Conservation (phyloP, 768 basidiomycete genomes). For the Lactifluus subvellereus region DNA sequence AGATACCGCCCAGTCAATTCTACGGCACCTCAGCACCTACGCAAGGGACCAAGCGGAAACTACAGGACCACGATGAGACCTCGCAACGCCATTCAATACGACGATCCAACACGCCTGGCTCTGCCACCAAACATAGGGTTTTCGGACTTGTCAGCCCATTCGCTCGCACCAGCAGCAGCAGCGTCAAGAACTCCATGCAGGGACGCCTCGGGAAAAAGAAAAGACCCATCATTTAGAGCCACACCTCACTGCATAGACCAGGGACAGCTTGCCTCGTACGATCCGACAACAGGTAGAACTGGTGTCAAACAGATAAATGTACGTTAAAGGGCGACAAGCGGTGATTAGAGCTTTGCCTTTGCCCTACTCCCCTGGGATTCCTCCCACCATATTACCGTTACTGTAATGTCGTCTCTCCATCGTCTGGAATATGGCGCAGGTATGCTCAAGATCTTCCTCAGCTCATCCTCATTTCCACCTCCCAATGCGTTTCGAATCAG, state of each 20-base stretch:
- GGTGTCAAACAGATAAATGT: conserved; percentile 13
- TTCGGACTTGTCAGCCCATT: conserved; percentile 32
- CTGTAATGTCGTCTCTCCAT: conserved; percentile 80
- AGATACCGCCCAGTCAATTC: conserved; percentile 14
- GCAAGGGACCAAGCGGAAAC: conserved; percentile 39
- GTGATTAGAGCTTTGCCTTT: conserved; percentile 47
- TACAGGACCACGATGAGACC: conserved; percentile 32
- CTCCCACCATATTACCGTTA: conserved; percentile 84
- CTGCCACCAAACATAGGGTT: background rate
- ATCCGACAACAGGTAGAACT: conserved; percentile 11
- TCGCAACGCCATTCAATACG: background rate
- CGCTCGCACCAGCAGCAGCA: conserved; percentile 31
- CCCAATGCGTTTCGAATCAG: conserved; percentile 89
- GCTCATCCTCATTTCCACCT: conserved; percentile 57
- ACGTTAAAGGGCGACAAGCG: conserved; percentile 16
- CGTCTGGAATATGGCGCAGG: conserved; percentile 74
- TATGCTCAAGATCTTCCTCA: conserved; percentile 68
- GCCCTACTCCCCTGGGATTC: conserved; percentile 47
- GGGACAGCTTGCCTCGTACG: conserved; percentile 5
- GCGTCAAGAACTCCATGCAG: conserved; percentile 33
- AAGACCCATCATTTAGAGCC: conserved; percentile 32
- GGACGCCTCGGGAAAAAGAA: conserved; percentile 34
- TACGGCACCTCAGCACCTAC: conserved; percentile 9
- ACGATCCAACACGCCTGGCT: background rate
- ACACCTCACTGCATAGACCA: background rate